A percentile compares a stretch with the other conserved stretches of the same genome.
Evolutionary conservation across 345 rosid genomes (phyloP).

Genomic region (Psidium guajava): DNA sequence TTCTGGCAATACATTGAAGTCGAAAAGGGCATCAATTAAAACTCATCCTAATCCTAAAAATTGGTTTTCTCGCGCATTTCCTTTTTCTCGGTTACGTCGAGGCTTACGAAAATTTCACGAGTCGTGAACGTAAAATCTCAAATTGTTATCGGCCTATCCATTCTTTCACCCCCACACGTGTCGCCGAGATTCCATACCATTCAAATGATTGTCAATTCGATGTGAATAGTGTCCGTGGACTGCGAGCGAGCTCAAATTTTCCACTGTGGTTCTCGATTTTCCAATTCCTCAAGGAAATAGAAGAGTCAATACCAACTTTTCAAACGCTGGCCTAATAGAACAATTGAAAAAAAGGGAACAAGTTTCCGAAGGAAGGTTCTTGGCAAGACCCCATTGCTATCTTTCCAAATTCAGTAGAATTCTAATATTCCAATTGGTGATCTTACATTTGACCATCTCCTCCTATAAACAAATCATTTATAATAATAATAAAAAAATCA

Average conservation of each 20-base stretch:
- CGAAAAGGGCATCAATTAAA: too few species aligned
- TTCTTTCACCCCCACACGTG: too few species aligned
- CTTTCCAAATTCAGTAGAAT: background rate
- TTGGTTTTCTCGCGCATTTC: too few species aligned
- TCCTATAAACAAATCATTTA: background rate
- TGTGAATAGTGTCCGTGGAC: background rate
- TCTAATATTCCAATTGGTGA: background rate
- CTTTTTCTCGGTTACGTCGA: too few species aligned
- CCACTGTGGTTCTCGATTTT: background rate
- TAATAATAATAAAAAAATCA: background rate
- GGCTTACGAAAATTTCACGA: too few species aligned
- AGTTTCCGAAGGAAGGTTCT: background rate
- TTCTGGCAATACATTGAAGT: too few species aligned
- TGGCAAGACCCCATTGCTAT: background rate
- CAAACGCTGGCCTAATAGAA: background rate
- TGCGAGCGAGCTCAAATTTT: background rate
- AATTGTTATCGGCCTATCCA: too few species aligned
- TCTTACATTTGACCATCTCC: background rate
- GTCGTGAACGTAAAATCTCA: too few species aligned
- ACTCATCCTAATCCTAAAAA: too few species aligned
- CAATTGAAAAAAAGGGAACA: background rate
- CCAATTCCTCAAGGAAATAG: background rate
- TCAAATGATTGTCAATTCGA: background rate
- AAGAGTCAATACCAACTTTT: background rate
- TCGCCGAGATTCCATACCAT: too few species aligned